These are phyloP conservation scores for Gonium pectorale DNA, from an alignment of 139 green algal genomes.

Conservation along the genomic window DNA sequence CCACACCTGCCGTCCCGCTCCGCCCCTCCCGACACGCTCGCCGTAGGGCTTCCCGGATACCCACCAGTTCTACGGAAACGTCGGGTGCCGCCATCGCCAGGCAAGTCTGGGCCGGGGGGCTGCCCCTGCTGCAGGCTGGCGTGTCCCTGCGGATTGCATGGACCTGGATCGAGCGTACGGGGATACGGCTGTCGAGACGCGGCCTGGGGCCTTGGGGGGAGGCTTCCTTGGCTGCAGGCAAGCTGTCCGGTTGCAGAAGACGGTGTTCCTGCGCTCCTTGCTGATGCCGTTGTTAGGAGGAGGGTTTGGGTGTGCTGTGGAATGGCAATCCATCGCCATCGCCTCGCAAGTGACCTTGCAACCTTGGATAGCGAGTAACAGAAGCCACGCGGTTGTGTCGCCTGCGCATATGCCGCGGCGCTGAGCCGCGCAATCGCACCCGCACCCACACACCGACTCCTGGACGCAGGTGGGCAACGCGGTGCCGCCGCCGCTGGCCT, in stretches of 20 bases:
- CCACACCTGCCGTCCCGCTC: neutral
- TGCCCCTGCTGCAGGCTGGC: neutral
- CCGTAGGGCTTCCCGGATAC: slow-evolving; percentile 88
- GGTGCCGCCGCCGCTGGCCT: slow-evolving; percentile 89
- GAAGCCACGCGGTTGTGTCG: neutral
- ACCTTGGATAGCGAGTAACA: neutral
- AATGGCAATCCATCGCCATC: too few relatives aligned
- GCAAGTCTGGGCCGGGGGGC: slow-evolving; percentile 50
- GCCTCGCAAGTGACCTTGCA: too few relatives aligned
- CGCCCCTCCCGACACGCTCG: neutral
- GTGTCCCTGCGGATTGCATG: neutral
- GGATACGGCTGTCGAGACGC: neutral
- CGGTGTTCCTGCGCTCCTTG: neutral
- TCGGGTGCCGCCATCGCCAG: slow-evolving; percentile 88
- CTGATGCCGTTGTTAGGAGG: neutral
- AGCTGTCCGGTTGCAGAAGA: neutral
- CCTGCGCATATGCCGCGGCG: neutral
- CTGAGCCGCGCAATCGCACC: neutral
- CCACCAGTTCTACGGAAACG: slow-evolving; percentile 86
- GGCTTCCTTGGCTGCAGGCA: neutral
- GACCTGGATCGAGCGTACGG: neutral
- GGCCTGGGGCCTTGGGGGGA: neutral
- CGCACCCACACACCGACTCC: neutral
- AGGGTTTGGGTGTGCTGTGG: too few relatives aligned
- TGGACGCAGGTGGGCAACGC: slow-evolving; percentile 89